These are phyloP conservation scores for Jacaranda copaia DNA, from an alignment of 257 asterid species.

Conservation along the genomic window DNA sequence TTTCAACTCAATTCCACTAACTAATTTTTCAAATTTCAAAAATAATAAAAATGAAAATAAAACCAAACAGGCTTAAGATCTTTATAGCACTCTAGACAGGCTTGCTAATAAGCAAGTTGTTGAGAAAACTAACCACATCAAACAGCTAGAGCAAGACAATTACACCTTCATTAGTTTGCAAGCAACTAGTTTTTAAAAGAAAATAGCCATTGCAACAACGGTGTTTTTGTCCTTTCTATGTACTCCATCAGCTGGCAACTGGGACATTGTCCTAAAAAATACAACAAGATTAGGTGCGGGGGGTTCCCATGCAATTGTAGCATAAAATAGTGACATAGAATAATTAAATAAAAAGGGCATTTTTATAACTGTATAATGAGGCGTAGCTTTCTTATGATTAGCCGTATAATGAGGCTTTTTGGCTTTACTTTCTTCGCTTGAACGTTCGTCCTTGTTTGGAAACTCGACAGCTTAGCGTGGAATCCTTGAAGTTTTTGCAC, in stretches of 20 bases:
- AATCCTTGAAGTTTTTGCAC: slow-evolving; percentile 32
- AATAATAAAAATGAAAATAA: too few species aligned
- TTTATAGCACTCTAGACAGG: background rate
- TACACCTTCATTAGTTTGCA: background rate
- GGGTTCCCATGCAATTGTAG: slow-evolving; percentile 38
- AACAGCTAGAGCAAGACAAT: slow-evolving; percentile 19
- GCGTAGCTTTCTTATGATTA: slow-evolving; percentile 51
- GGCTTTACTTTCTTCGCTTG: slow-evolving; percentile 41
- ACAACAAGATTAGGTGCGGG: slow-evolving; percentile 35
- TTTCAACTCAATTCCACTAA: too few species aligned
- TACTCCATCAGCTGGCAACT: slow-evolving; percentile 35
- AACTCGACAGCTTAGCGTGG: slow-evolving; percentile 39
- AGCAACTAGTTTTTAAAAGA: background rate
- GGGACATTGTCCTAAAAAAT: slow-evolving; percentile 37
- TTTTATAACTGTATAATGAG: background rate
- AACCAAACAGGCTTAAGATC: too few species aligned
- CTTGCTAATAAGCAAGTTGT: background rate
- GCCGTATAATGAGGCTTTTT: slow-evolving; percentile 43
- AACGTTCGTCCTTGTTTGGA: slow-evolving; percentile 52
- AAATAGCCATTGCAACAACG: background rate
- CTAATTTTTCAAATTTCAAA: too few species aligned
- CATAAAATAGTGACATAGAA: slow-evolving; percentile 18
- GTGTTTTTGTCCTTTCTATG: slow-evolving; percentile 30
- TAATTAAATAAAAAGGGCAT: background rate
- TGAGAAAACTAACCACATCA: slow-evolving; percentile 16